A percentile compares a stretch with the other conserved stretches of the same genome.
Conservation (phyloP, 352 stramenopile genomes). For the Peronospora tabacina region DNA sequence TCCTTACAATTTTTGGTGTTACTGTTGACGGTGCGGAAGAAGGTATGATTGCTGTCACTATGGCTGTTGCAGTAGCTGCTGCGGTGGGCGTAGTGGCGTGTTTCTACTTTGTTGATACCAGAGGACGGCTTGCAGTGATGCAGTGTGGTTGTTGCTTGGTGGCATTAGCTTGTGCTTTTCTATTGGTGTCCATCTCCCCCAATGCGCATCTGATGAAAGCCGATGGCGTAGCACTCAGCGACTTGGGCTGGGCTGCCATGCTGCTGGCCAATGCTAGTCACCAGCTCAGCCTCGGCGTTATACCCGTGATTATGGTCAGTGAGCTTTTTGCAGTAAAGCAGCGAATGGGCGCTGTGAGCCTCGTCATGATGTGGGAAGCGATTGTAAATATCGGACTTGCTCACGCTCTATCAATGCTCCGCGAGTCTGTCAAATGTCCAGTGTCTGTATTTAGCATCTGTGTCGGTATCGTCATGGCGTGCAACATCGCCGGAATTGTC, state of each 20-base stretch:
- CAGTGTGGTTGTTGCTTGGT: conserved; percentile 57
- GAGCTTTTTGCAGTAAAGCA: conserved; percentile 68
- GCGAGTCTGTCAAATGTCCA: conserved; percentile 28
- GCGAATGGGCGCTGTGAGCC: conserved; percentile 51
- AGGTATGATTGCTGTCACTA: conserved; percentile 38
- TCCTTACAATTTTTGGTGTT: conserved; percentile 55
- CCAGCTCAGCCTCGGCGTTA: conserved; percentile 53
- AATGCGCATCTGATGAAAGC: conserved; percentile 15
- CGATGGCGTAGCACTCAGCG: conserved; percentile 29
- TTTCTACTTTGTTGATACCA: conserved; percentile 61
- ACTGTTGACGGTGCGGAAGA: conserved; percentile 44
- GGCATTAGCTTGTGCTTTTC: conserved; percentile 34
- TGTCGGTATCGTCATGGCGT: conserved; percentile 35
- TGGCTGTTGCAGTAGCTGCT: conserved; percentile 36
- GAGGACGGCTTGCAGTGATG: conserved; percentile 41
- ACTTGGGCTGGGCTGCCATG: conserved; percentile 52
- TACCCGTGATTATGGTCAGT: conserved; percentile 49
- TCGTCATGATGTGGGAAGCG: conserved; percentile 57
- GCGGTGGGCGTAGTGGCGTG: conserved; percentile 41
- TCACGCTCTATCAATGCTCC: conserved; percentile 33
- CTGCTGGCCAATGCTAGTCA: conserved; percentile 59
- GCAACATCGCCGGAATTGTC: conserved; percentile 38
- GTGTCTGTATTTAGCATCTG: conserved; percentile 39
- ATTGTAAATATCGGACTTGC: conserved; percentile 36
- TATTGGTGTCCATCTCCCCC: conserved; percentile 41